These are phyloP conservation scores for sunflower (Helianthus annuus) DNA, from an alignment of 129 eudicot genomes.

Conservation along the genomic window HanXRQr2.0-SUNRISE NC_035440.2:106105351-106105850, in stretches of 20 bases:
- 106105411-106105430: no score
- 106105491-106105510: no score
- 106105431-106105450: no score
- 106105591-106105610: not conserved
- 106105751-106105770: constrained; percentile 51
- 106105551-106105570: not conserved
- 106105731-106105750: constrained; percentile 63
- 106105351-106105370: no score
- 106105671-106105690: constrained; percentile 18
- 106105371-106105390: no score
- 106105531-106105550: no score
- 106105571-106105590: not conserved
- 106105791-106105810: constrained; percentile 58
- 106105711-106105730: constrained; percentile 67
- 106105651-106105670: not conserved
- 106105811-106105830: constrained; percentile 77
- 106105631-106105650: constrained; percentile 2
- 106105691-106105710: constrained; percentile 33
- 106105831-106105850: constrained; percentile 59
- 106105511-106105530: no score
- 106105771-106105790: constrained; percentile 64
- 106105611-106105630: not conserved
- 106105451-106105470: no score
- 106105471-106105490: no score
- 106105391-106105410: no score